phyloP scores from a whole-genome alignment of 495 filamentous ascomycete species.

The Tuber borchii region DNA sequence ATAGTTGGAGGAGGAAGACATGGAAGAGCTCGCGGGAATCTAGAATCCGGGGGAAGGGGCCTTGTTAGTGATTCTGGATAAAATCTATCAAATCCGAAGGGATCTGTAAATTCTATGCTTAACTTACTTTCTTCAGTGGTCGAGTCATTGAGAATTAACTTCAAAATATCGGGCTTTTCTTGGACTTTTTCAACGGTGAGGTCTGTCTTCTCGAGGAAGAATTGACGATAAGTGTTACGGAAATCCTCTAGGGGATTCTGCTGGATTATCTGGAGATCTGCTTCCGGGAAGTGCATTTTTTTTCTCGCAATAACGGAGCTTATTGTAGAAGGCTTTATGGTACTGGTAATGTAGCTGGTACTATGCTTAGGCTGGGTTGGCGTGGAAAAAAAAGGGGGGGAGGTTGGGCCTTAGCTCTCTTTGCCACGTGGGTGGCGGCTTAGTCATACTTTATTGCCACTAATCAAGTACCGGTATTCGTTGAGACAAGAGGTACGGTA shows the following conservation, averaged over 20 bases:
- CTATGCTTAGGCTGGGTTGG: neutral
- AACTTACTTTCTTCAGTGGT: neutral
- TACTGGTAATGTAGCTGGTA: neutral
- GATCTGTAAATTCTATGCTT: neutral
- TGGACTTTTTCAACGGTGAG: neutral
- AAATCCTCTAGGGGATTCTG: neutral
- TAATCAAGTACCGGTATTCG: neutral
- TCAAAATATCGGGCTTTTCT: neutral
- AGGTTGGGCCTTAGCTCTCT: neutral
- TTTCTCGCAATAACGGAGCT: neutral
- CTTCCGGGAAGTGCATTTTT: neutral
- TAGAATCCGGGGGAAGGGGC: neutral
- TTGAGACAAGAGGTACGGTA: no score
- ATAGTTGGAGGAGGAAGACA: conserved; percentile 1
- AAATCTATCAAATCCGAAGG: neutral
- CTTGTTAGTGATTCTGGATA: neutral
- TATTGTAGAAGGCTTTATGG: neutral
- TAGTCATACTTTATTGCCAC: neutral
- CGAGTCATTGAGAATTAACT: neutral
- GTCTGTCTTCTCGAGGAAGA: neutral
- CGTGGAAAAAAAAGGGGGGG: neutral
- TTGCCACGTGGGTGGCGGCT: neutral
- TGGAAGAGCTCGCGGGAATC: neutral
- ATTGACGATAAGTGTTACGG: neutral
- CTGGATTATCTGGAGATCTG: neutral